phyloP scores from a whole-genome alignment of 2,329 filamentous ascomycete species.

The Truncatella angustata region DNA sequence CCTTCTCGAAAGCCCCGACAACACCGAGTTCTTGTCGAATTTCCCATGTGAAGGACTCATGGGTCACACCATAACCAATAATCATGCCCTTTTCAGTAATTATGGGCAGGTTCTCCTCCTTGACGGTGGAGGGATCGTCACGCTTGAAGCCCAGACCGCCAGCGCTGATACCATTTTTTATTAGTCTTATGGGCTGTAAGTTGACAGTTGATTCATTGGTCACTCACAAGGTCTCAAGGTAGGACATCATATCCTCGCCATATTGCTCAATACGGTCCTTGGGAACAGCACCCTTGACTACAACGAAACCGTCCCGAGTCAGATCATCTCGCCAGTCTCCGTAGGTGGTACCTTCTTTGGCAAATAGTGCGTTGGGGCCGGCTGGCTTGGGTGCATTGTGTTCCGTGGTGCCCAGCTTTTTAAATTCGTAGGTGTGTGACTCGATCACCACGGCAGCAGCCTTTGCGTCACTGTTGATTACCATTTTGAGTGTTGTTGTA shows the following conservation, averaged over 20 bases:
- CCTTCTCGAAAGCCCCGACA: constrained; percentile 42
- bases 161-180: too few species aligned
- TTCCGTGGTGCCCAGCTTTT: not conserved
- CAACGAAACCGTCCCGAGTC: constrained; percentile 22
- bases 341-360: not conserved
- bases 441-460: not conserved
- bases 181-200: too few species aligned
- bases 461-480: not conserved
- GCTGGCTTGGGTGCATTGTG: constrained; percentile 7
- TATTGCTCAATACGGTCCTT: constrained; percentile 17
- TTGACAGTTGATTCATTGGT: too few species aligned
- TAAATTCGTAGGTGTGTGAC: not conserved
- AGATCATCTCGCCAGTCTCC: constrained; percentile 24
- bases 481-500: not conserved
- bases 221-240: constrained; percentile 7
- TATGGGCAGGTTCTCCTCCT: constrained; percentile 29
- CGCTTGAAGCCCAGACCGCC: constrained; percentile 23
- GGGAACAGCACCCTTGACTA: constrained; percentile 23
- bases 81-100: constrained; percentile 50
- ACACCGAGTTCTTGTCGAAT: constrained; percentile 47
- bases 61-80: constrained; percentile 42
- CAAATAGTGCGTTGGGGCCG: constrained; percentile 7
- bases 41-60: constrained; percentile 48
- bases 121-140: constrained; percentile 36
- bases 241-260: constrained; percentile 15